A percentile compares a stretch with the other conserved stretches of the same genome.
phyloP scores from a whole-genome alignment of 805 yeast genomes.

The Wickerhamomyces ciferrii region DNA sequence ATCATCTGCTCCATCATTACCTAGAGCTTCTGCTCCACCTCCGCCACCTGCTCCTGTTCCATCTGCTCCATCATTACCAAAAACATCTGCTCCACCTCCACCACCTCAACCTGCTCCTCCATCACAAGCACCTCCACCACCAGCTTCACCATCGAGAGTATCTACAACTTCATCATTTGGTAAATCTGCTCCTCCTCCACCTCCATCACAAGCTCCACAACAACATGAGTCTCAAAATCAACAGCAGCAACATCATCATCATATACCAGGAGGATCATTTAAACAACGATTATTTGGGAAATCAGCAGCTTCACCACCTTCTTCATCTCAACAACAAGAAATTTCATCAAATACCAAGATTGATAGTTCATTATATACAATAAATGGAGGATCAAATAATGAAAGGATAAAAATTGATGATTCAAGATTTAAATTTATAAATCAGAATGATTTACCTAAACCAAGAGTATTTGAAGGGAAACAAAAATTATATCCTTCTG shows the following conservation, averaged over 20 bases:
- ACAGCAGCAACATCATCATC: constrained; percentile 21
- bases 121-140: constrained; percentile 11
- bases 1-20: constrained; percentile 7
- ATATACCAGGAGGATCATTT: constrained; percentile 7
- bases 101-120: constrained; percentile 21
- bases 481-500: constrained; percentile 86
- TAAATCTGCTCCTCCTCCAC: constrained; percentile 24
- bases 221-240: constrained; percentile 9
- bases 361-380: constrained; percentile 22
- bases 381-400: constrained; percentile 17
- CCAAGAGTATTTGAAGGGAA: constrained; percentile 78
- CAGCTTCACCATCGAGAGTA: constrained; percentile 7
- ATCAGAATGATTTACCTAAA: constrained; percentile 67
- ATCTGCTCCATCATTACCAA: constrained; percentile 2
- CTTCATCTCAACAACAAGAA: constrained; percentile 4
- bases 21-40: constrained; percentile 4
- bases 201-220: constrained; percentile 18
- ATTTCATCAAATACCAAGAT: constrained; percentile 14
- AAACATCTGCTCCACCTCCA: constrained; percentile 19
- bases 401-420: constrained; percentile 38
- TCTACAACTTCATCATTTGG: constrained; percentile 22
- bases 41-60: constrained; percentile 5
- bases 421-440: constrained; percentile 27
- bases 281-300: constrained; percentile 5
- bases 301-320: constrained; percentile 7